Evolutionary conservation across 2,329 filamentous ascomycete species (phyloP), one percentile per base, ranked within the genome.

Genomic region (Nemania sp.): DNA sequence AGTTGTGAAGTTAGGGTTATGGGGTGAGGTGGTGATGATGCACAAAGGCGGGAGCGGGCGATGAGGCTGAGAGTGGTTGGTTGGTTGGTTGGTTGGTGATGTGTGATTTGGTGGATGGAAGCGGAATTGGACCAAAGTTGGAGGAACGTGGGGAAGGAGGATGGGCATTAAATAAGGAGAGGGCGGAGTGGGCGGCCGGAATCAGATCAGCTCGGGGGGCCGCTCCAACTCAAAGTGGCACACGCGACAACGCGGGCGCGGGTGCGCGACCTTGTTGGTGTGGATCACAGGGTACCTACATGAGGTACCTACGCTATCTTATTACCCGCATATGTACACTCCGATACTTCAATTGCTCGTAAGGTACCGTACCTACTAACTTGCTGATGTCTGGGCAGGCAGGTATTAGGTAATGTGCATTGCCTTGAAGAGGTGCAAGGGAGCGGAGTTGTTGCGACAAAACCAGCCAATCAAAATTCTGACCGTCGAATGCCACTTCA

Each of bases 181-280:
- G 58, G 60, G 53, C 45, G 62, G 65, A 59, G 65, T 56, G 65
- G 67, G 63, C 65, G 63, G 50, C 62, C 50, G 59, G 65, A 72
- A 72, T 72, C 72, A 73, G 71, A 74, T 74, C 72, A 74, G 71
- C 69, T 68, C 62, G 64, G 65, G 54, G 29, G 37, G 43, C 55
- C 35, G 21, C 40, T 45, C 35, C 52, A 56, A 32, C n/a, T 40
- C 18, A 46, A 13, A 7, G 20, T 29, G 17, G 40, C 25, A 46
- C 32, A 35, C 56, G 51, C 39, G 17, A 48, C 47, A 42, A 62
- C 49, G 49, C 49, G 52, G 51, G 39, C 21, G 47, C 46, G 35
- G 55, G 20, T 21, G 57, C 57, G 61, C 62, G 62, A 51, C 54
- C 48, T n/a, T 57, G 52, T 52, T 53, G 25, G 39, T 59, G 61